Percentiles rank a stretch among this genome's conserved stretches.
Evolutionary conservation across 2,329 filamentous ascomycete species (phyloP).

Genomic region (Endocalyx cinctus): DNA sequence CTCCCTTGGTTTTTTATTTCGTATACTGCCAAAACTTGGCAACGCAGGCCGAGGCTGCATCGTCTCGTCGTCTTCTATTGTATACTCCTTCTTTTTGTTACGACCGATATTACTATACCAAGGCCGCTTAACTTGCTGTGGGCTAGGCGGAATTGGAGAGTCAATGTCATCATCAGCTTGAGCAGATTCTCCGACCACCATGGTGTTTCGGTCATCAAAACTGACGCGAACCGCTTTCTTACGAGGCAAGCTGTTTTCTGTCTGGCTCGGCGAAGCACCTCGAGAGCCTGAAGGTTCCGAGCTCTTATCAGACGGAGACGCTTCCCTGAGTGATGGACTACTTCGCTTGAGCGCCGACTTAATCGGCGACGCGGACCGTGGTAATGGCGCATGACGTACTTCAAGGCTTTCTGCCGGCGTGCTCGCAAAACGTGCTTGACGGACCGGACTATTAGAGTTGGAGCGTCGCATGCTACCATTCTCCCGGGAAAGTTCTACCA

Average conservation of each 20-base stretch:
- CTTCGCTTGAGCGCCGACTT: conserved; percentile 72
- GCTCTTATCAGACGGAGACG: conserved; percentile 46
- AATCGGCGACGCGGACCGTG: conserved; percentile 67
- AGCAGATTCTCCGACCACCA: conserved; percentile 47
- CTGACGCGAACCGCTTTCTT: conserved; percentile 72
- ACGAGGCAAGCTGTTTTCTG: conserved; percentile 37
- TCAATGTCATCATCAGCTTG: conserved; percentile 32
- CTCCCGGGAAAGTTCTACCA: conserved; percentile 16
- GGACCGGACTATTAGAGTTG: conserved; percentile 57
- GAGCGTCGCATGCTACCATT: conserved; percentile 26
- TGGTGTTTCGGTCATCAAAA: conserved; percentile 65
- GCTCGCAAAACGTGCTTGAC: conserved; percentile 63
- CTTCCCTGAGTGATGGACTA: conserved; percentile 45
- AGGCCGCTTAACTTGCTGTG: conserved; percentile 37
- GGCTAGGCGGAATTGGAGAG: conserved; percentile 34
- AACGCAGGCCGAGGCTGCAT: conserved; percentile 73
- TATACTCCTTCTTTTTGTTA: conserved; percentile 46
- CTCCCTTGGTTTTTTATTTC: conserved; percentile 55
- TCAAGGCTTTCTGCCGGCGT: conserved; percentile 47
- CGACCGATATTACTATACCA: conserved; percentile 50
- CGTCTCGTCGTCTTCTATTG: conserved; percentile 57
- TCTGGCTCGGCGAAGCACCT: conserved; percentile 19
- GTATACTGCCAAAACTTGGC: conserved; percentile 70
- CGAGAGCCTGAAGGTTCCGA: conserved; percentile 38
- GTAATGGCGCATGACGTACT: conserved; percentile 63